phyloP scores from a whole-genome alignment of 768 basidiomycete species.

The Lactarius sanguifluus region DNA sequence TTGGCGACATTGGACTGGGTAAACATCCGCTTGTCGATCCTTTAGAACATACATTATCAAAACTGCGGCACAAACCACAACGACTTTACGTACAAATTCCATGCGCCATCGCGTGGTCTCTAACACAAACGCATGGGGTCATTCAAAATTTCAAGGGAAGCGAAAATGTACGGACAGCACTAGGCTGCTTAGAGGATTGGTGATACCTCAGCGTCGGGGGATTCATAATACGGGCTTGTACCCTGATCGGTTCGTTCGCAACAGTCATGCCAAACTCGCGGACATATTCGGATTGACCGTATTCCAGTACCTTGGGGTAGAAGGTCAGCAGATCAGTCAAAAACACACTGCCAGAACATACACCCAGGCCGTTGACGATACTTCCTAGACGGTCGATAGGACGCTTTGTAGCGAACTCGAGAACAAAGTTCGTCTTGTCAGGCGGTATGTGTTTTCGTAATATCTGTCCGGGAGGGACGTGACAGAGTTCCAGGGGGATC shows the following conservation, averaged over 20 bases:
- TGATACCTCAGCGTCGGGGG: conserved; percentile 72
- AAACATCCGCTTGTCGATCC: conserved; percentile 74
- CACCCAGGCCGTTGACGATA: conserved; percentile 55
- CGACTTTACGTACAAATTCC: conserved; percentile 63
- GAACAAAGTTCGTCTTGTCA: conserved; percentile 60
- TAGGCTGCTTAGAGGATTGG: conserved; percentile 50
- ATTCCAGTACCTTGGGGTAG: conserved; percentile 48
- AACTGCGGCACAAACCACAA: not conserved
- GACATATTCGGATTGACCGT: conserved; percentile 53
- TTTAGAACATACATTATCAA: conserved; percentile 32
- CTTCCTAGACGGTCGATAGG: conserved; percentile 56
- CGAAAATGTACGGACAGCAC: conserved; percentile 48
- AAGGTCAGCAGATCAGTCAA: conserved; percentile 5
- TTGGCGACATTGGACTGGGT: conserved; percentile 50
- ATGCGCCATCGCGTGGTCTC: conserved; percentile 64
- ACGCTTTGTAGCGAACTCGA: conserved; percentile 65
- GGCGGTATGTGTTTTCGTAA: conserved; percentile 70
- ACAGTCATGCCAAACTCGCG: conserved; percentile 69
- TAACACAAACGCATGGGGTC: conserved; percentile 32
- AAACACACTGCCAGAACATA: conserved; percentile 31
- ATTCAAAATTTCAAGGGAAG: conserved; percentile 1
- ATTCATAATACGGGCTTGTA: conserved; percentile 61
- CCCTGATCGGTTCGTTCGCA: conserved; percentile 49
- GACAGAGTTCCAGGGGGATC: conserved; percentile 67
- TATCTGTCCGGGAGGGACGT: conserved; percentile 62